phyloP scores from a whole-genome alignment of 1,139 yeast species.

The Tardiomyces digboiensis region DNA sequence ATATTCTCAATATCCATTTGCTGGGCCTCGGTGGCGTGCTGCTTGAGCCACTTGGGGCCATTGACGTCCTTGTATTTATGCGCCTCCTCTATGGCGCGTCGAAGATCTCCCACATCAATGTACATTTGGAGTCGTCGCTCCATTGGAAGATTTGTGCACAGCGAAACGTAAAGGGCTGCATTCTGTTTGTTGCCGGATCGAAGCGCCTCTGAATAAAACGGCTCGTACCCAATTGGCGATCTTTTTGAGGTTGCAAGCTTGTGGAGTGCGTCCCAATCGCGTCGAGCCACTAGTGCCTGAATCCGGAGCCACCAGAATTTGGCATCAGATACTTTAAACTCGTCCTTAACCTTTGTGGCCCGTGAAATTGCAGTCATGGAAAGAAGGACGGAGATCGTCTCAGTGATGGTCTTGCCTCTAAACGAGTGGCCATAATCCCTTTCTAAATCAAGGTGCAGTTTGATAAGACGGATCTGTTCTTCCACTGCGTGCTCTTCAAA shows the following conservation, averaged over 20 bases:
- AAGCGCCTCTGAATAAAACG: conserved; percentile 47
- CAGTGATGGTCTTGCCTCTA: conserved; percentile 42
- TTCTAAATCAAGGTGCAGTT: conserved; percentile 44
- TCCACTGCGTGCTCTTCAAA: conserved; percentile 26
- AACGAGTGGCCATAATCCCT: conserved; percentile 49
- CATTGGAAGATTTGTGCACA: conserved; percentile 28
- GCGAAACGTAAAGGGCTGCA: conserved; percentile 32
- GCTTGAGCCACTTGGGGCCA: conserved; percentile 30
- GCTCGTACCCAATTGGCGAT: conserved; percentile 67
- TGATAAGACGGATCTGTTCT: conserved; percentile 42
- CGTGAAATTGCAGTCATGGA: conserved; percentile 48
- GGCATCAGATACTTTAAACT: conserved; percentile 52
- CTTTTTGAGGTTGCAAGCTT: conserved; percentile 38
- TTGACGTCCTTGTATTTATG: conserved; percentile 42
- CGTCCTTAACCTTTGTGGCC: conserved; percentile 48
- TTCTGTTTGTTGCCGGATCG: conserved; percentile 38
- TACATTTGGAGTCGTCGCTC: conserved; percentile 40
- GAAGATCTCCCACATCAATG: conserved; percentile 43
- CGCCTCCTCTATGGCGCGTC: conserved; percentile 54
- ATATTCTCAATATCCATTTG: background rate
- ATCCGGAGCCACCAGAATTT: conserved; percentile 59
- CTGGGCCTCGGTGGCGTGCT: conserved; percentile 23
- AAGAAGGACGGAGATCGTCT: conserved; percentile 46
- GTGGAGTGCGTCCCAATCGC: conserved; percentile 55
- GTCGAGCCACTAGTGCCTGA: conserved; percentile 39